Conservation (phyloP, 805 yeast species). For the Saccharomycodes ludwigii region DNA sequence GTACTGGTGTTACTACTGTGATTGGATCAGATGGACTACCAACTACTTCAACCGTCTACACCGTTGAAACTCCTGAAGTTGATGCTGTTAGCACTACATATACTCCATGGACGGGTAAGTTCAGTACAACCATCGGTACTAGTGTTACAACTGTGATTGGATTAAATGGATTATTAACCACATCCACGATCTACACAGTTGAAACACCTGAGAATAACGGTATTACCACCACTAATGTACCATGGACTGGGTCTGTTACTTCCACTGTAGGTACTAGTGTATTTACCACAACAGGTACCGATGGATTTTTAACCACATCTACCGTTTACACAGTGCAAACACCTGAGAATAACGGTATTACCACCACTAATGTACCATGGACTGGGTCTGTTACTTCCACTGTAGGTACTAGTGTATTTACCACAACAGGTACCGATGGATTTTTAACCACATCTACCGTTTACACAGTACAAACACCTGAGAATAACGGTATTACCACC, state of each 20-base stretch:
- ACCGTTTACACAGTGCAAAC: constrained; percentile 8
- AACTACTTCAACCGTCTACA: background rate
- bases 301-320: constrained; percentile 7
- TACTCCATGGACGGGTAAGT: no score
- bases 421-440: no score
- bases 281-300: constrained; percentile 4
- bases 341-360: constrained; percentile 2
- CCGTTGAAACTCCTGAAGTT: constrained; percentile 5
- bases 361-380: no score
- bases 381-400: no score
- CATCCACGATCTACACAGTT: constrained; percentile 9
- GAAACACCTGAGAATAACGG: constrained; percentile 11
- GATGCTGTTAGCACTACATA: constrained; percentile 9
- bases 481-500: no score
- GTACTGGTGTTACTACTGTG: no score
- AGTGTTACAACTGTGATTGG: constrained; percentile 7
- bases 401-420: no score
- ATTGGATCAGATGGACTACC: no score
- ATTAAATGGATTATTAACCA: constrained; percentile 7
- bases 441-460: no score
- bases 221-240: constrained; percentile 7
- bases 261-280: constrained; percentile 2
- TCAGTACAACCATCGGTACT: no score
- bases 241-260: constrained; percentile 2
- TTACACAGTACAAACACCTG: no score